Conservation (phyloP, 1,139 yeast genomes). For the Debaryomycetaceae sp. region DNA sequence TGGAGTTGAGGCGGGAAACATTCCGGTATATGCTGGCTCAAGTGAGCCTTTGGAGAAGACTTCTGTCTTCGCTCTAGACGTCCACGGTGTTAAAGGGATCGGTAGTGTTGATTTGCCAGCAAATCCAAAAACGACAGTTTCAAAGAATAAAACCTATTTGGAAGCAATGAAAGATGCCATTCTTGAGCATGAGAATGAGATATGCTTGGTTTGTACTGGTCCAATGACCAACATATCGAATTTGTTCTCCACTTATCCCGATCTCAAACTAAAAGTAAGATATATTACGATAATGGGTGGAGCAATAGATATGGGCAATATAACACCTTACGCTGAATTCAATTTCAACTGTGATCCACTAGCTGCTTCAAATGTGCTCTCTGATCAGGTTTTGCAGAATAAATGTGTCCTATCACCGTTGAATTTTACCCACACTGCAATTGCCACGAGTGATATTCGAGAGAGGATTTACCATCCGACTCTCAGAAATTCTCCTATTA, state of each 20-base stretch:
- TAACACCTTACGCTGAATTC: conserved; percentile 67
- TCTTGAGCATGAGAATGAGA: conserved; percentile 33
- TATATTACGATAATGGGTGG: conserved; percentile 77
- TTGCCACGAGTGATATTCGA: conserved; percentile 51
- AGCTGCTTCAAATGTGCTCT: conserved; percentile 61
- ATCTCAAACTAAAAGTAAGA: conserved; percentile 42
- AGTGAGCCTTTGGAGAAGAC: conserved; percentile 51
- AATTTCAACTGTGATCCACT: conserved; percentile 74
- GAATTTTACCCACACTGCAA: conserved; percentile 67
- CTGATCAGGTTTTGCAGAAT: conserved; percentile 40
- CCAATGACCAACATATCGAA: conserved; percentile 67
- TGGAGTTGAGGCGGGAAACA: conserved; percentile 34
- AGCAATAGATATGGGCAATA: conserved; percentile 47
- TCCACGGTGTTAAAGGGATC: conserved; percentile 74
- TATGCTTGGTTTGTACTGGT: conserved; percentile 67
- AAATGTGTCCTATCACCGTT: conserved; percentile 62
- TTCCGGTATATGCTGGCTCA: conserved; percentile 70
- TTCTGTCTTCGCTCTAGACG: conserved; percentile 53
- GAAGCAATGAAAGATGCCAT: conserved; percentile 59
- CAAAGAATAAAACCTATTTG: conserved; percentile 42
- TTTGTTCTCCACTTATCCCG: conserved; percentile 52
- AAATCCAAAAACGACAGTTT: conserved; percentile 27
- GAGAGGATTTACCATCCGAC: conserved; percentile 20
- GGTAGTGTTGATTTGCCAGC: conserved; percentile 69
- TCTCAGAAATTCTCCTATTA: conserved; percentile 28